phyloP scores from a whole-genome alignment of 352 stramenopile species.

The Phytophthora syringae region DNA sequence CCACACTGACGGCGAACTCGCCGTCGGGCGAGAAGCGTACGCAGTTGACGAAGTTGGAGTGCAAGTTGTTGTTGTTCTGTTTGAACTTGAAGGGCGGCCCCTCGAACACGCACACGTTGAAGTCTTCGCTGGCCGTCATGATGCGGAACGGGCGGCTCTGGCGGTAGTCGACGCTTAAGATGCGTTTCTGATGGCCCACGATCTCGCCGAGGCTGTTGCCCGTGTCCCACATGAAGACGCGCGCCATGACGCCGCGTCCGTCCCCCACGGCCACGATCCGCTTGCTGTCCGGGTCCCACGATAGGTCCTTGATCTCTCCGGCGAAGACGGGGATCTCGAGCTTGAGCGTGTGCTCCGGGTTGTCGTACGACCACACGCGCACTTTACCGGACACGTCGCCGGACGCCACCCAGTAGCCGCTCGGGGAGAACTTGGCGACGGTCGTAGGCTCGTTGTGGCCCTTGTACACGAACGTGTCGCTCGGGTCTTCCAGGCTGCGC shows the following conservation, averaged over 20 bases:
- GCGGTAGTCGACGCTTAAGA: constrained; percentile 93
- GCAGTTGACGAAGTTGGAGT: constrained; percentile 97
- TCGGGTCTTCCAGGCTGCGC: constrained; percentile 85
- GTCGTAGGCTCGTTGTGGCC: constrained; percentile 94
- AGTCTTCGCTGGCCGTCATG: constrained; percentile 96
- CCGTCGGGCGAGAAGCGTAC: constrained; percentile 95
- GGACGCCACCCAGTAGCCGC: constrained; percentile 94
- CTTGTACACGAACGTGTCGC: constrained; percentile 94
- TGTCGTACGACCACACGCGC: constrained; percentile 97
- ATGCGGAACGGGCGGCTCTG: constrained; percentile 95
- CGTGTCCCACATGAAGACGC: constrained; percentile 97
- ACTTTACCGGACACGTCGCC: constrained; percentile 92
- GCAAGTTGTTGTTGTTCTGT: constrained; percentile 91
- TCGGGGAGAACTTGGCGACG: constrained; percentile 94
- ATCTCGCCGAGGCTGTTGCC: constrained; percentile 96
- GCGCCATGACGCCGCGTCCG: constrained; percentile 76
- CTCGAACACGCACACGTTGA: constrained; percentile 94
- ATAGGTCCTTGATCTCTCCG: constrained; percentile 94
- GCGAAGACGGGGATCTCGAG: constrained; percentile 92
- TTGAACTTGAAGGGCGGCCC: constrained; percentile 97
- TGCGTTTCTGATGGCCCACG: constrained; percentile 94
- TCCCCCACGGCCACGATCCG: constrained; percentile 92
- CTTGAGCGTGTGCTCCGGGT: constrained; percentile 96
- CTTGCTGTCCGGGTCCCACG: constrained; percentile 97
- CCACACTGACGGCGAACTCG: constrained; percentile 90